phyloP scores from a whole-genome alignment of 2,329 filamentous ascomycete genomes.

The Nemania serpens region DNA sequence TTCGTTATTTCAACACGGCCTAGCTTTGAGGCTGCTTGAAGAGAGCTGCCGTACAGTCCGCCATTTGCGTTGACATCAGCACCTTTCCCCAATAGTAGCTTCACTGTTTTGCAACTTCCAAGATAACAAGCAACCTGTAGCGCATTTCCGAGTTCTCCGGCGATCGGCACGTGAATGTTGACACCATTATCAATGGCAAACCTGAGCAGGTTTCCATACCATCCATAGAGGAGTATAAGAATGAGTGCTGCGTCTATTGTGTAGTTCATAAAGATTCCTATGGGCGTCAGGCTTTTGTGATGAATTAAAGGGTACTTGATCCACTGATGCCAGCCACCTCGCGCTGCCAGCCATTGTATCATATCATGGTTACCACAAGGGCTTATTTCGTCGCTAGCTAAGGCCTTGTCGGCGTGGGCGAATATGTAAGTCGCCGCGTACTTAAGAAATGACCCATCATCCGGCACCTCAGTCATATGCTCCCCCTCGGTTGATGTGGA shows the following conservation, averaged over 20 bases:
- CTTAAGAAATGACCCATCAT: background rate
- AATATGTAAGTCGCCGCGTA: background rate
- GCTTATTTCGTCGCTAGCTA: background rate
- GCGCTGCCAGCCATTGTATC: background rate
- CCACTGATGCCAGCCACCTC: too few relatives aligned
- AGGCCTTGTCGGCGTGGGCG: background rate
- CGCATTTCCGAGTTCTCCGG: background rate
- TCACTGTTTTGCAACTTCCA: background rate
- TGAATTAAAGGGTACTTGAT: background rate
- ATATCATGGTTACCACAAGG: background rate
- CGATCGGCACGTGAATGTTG: background rate
- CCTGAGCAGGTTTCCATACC: background rate
- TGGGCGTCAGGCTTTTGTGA: background rate
- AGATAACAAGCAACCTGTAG: background rate
- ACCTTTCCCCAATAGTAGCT: background rate
- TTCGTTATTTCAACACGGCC: background rate
- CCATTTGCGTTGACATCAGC: constrained; percentile 3
- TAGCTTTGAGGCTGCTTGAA: background rate
- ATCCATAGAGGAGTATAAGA: background rate
- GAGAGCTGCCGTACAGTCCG: background rate
- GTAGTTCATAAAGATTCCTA: background rate
- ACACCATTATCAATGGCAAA: background rate
- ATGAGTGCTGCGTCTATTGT: background rate
- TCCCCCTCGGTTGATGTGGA: too few relatives aligned
- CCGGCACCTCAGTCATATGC: background rate